phyloP scores from a whole-genome alignment of 371 early-diverging fungal genomes.

The Mortierella sp. region DNA sequence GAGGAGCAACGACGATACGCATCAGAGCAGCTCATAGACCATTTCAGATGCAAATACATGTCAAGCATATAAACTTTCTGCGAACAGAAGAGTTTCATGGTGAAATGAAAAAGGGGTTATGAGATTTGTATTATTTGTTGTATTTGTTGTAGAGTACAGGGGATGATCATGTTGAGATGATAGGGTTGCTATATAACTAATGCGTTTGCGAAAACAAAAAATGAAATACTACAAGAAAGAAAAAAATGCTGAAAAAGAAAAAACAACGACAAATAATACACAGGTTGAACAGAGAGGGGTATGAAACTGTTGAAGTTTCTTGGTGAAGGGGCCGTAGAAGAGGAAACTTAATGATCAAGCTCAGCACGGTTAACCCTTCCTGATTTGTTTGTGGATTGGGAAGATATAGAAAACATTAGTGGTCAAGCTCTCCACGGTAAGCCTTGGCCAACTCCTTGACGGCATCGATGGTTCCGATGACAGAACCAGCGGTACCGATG shows the following conservation, averaged over 20 bases:
- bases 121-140: conserved; percentile 1
- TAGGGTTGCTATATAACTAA: background rate
- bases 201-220: background rate
- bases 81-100: background rate
- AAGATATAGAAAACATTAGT: background rate
- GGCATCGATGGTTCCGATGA: conserved; percentile 81
- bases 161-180: conserved; percentile 6
- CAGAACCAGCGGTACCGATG: conserved; percentile 77
- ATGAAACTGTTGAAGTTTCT: conserved; percentile 5
- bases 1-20: background rate
- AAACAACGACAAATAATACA: background rate
- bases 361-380: background rate
- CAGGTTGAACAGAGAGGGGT: background rate
- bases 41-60: too few relatives aligned
- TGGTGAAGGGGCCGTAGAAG: background rate
- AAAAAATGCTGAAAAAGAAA: background rate
- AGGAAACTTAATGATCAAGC: conserved; percentile 4
- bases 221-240: too few relatives aligned
- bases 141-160: background rate
- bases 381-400: background rate
- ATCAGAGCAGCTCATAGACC: too few relatives aligned
- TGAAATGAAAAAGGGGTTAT: too few relatives aligned
- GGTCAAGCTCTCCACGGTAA: conserved; percentile 36
- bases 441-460: conserved; percentile 57
- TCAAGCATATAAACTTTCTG: too few relatives aligned